Conservation (phyloP, 2,329 filamentous ascomycete species). For the Fusarium sp. region DNA sequence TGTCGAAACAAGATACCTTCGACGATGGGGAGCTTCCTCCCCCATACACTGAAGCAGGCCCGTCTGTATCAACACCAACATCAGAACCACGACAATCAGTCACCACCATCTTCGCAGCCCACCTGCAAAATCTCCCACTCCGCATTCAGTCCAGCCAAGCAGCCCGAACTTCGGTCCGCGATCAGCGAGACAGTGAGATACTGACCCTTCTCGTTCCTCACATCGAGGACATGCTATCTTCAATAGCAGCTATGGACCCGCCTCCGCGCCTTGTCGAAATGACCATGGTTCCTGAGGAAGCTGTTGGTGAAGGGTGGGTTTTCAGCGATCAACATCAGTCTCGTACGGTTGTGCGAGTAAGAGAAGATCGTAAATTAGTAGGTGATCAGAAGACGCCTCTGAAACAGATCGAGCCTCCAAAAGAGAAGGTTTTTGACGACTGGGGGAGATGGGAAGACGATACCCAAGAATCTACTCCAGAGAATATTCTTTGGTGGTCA, state of each 20-base stretch:
- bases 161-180: conserved; percentile 52
- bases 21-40: conserved; percentile 44
- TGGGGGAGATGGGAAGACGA: conserved; percentile 60
- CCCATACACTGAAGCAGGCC: conserved; percentile 42
- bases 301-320: conserved; percentile 55
- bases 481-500: conserved; percentile 59
- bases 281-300: conserved; percentile 60
- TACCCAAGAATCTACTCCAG: background rate
- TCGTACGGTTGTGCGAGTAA: conserved; percentile 52
- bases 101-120: conserved; percentile 52
- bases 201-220: conserved; percentile 58
- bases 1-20: conserved; percentile 38
- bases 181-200: conserved; percentile 56
- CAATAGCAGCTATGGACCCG: conserved; percentile 53
- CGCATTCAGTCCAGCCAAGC: conserved; percentile 55
- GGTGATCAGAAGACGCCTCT: conserved; percentile 17
- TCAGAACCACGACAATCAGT: conserved; percentile 19
- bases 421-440: conserved; percentile 56
- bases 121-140: conserved; percentile 55
- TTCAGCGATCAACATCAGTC: conserved; percentile 53
- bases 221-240: conserved; percentile 58
- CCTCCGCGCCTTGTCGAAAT: conserved; percentile 57
- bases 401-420: conserved; percentile 1
- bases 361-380: conserved; percentile 28
- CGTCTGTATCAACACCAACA: conserved; percentile 13